Evolutionary conservation across 2,329 filamentous ascomycete species (phyloP), one percentile per base, ranked within the genome.

Genomic region (Aspergillus melleus): DNA sequence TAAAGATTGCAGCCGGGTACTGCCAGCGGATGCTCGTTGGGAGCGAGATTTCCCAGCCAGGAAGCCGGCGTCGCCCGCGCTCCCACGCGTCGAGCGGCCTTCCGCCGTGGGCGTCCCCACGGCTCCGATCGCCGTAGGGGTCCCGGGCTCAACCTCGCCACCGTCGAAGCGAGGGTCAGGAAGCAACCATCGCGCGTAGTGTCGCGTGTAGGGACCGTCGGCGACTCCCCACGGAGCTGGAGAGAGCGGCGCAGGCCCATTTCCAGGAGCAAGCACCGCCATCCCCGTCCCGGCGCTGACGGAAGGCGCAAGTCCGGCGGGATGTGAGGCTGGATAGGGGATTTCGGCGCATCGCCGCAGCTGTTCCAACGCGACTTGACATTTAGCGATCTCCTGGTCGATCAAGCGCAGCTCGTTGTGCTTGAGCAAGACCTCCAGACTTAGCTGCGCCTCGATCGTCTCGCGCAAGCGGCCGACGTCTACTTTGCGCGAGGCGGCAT

Each of bases 141-240:
- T 67, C 9, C 55, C 61, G n/a, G 68, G 60, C n/a, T 76, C 74
- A 11, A 62, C 52, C 46, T 79, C 75, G 32, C 76, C 76, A 26
- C 89, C 90, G 74, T 97, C 94, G 76, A 98, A 98, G 52, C 86
- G 86, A 59, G 90, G 85, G 76, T 97, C 92, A 54, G 90, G 91
- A 61, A 98, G 88, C 66, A 99, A 86, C 95, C 95, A 99, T 81
- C 91, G 92, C 73, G 92, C 88, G 77, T 97, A 97, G 79, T 98
- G 95, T 67, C 92, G 88, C 61, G 92, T 89, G 77, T 98, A 98
- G 2, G 95, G 93, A 11, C 95, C 95, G 69, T 97, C 91, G 16
- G 88, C 87, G 58, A 97, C 91, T 66, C 94, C 94, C 81, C 93
- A 96, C 3, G 95, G 90, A 49, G 95, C 86, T 42, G 93, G 91